phyloP scores from a whole-genome alignment of 176 grass and related monocot species.

The Pharus latifolius region DNA sequence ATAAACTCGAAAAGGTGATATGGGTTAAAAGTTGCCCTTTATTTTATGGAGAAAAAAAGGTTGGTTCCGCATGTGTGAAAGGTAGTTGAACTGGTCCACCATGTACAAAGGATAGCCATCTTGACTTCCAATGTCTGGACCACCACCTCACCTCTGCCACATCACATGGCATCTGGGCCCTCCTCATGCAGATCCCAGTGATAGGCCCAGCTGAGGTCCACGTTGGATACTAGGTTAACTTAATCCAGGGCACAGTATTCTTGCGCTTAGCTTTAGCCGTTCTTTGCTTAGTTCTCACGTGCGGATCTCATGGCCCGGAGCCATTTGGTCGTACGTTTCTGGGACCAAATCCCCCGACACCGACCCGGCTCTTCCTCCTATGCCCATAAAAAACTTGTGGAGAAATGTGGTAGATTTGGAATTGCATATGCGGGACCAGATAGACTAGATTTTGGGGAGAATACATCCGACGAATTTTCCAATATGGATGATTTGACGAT shows the following conservation, averaged over 20 bases:
- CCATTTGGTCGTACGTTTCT: not conserved
- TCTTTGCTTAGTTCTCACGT: constrained; percentile 1
- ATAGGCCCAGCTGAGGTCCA: not conserved
- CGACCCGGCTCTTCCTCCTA: constrained; percentile 27
- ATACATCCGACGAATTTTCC: too few species aligned
- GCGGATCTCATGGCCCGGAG: constrained; percentile 1
- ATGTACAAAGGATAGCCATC: not conserved
- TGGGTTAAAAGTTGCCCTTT: not conserved
- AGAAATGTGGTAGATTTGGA: too few species aligned
- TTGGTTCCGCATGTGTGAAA: not conserved
- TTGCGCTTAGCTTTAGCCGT: not conserved
- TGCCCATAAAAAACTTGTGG: not conserved
- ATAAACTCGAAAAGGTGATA: not conserved
- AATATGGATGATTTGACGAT: too few species aligned
- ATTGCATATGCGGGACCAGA: too few species aligned
- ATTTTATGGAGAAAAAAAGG: not conserved
- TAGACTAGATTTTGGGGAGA: too few species aligned
- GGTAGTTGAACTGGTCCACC: not conserved
- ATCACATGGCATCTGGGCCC: not conserved
- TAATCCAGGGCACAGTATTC: not conserved
- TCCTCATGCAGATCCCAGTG: not conserved
- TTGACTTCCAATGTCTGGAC: not conserved
- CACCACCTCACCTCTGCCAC: not conserved
- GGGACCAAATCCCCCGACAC: constrained; percentile 26
- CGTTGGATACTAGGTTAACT: not conserved